Evolutionary conservation across 2,329 filamentous ascomycete species (phyloP).

Genomic region (Xylariaceae sp.): DNA sequence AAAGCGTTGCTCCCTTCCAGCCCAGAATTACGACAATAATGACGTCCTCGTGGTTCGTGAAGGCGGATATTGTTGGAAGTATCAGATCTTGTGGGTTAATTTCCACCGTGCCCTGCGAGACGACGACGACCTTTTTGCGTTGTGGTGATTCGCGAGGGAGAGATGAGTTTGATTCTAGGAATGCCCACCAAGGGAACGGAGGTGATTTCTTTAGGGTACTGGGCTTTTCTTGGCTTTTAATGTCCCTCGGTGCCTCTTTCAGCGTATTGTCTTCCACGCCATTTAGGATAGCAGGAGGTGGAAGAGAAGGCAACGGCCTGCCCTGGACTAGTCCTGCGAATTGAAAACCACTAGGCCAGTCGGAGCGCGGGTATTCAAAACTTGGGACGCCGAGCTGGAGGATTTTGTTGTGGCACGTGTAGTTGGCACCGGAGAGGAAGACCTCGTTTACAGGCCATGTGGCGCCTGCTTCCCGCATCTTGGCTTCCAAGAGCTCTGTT

Average conservation of each 20-base stretch:
- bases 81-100: constrained; percentile 36
- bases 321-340: constrained; percentile 35
- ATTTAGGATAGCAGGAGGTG: not conserved
- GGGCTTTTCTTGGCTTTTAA: not conserved
- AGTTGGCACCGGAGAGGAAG: constrained; percentile 34
- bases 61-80: constrained; percentile 34
- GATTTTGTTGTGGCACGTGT: constrained; percentile 32
- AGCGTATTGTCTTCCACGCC: not conserved
- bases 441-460: constrained; percentile 14
- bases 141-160: constrained; percentile 2
- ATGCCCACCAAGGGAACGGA: constrained; percentile 33
- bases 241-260: not conserved
- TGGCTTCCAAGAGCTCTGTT: constrained; percentile 25
- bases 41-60: constrained; percentile 25
- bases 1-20: constrained; percentile 28
- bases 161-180: constrained; percentile 28
- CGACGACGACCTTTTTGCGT: constrained; percentile 34
- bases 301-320: constrained; percentile 1
- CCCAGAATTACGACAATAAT: constrained; percentile 36
- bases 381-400: constrained; percentile 36
- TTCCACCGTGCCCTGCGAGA: constrained; percentile 40
- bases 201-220: constrained; percentile 1
- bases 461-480: constrained; percentile 30
- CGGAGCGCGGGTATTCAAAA: constrained; percentile 36
- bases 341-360: constrained; percentile 33